Evolutionary conservation across 441 rosid genomes (phyloP), one percentile per base, ranked within the genome.

Genomic region (Aleurites moluccanus): DNA sequence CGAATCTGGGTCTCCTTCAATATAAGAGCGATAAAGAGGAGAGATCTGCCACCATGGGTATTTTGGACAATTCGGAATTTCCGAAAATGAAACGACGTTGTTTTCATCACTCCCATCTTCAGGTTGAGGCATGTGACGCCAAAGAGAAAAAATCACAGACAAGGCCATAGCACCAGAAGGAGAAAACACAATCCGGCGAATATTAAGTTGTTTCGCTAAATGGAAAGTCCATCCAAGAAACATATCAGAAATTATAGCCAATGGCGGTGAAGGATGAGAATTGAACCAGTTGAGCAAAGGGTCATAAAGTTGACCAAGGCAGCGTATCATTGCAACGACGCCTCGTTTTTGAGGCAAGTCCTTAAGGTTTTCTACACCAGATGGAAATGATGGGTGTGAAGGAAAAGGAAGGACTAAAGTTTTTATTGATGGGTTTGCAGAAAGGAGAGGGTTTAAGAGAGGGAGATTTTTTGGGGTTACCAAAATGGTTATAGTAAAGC

Each of bases 201-300:
- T 78, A 49, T 75, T 74, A 50, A 86, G 78, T 13, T 64, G 69
- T 47, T 13, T 47, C 9, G 92, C 87, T 3, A 90, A 78, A 52
- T 63, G 70, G 14, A 70, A 38, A 69, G 91, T 88, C 92, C 94
- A 90, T 9, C 94, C 94, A 50, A 88, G 83, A 83, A 90, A 90
- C 83, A 87, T 84, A 35, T 88, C 93, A 13, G 93, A 84, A 30
- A 89, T 62, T 60, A 88, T 79, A 28, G 87, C 84, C 5, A 77
- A 80, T 0, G 91, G 92, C 0, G 94, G 91, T 20, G 82, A 73
- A 16, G 73, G 78, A 67, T 88, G 89, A 73, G 86, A 69, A 14
- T 49, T 60, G 62, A 88, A 85, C 93, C 91, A 88, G 13, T 42
- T 3, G 68, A 80, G 21, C 63, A 86, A 64, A 56, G 89, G 90